phyloP scores from a whole-genome alignment of 2,329 filamentous ascomycete species.

The Diaporthe capsici region DNA sequence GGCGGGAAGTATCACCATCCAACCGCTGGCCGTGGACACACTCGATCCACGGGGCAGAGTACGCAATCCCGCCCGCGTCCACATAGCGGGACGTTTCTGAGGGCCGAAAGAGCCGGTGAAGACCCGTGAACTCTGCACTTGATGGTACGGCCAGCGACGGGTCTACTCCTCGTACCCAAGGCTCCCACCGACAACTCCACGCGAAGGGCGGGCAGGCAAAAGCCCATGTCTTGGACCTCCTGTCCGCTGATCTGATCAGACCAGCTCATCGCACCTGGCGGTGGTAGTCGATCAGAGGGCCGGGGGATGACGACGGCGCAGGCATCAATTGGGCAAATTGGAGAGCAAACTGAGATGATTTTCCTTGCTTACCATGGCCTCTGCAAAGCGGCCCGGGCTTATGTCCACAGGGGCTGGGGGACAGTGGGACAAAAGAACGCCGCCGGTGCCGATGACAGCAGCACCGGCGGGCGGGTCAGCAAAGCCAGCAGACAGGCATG shows the following conservation, averaged over 20 bases:
- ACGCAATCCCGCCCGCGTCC: not conserved
- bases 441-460: conserved; percentile 17
- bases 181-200: conserved; percentile 1
- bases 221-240: not conserved
- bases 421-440: not conserved
- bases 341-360: not conserved
- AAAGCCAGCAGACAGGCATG: not conserved
- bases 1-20: not conserved
- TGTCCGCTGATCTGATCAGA: conserved; percentile 2
- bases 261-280: not conserved
- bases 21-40: not conserved
- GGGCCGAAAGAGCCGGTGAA: not conserved
- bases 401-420: not conserved
- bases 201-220: not conserved
- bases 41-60: not conserved
- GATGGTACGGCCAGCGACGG: not conserved
- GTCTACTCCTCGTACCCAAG: conserved; percentile 5
- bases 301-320: conserved; percentile 12
- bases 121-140: not conserved
- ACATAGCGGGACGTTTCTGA: not conserved
- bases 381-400: conserved; percentile 19
- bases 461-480: conserved; percentile 19
- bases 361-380: not conserved
- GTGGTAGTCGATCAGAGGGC: not conserved
- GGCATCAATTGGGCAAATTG: conserved; percentile 25